Conservation (phyloP, 352 stramenopile genomes). For the Globisporangium viniferum region DNA sequence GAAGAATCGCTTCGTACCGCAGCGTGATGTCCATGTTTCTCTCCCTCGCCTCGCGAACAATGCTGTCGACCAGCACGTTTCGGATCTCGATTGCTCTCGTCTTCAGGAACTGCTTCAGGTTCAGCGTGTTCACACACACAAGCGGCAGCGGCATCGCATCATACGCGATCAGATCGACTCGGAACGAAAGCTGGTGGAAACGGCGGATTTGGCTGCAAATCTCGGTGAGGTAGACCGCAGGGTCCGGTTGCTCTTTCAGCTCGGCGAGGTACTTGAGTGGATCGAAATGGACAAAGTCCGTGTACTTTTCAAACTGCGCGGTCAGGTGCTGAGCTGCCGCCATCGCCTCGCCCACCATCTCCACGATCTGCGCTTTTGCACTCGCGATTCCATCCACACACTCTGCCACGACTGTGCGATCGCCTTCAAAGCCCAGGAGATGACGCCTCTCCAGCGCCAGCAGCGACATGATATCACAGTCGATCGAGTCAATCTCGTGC, state of each 20-base stretch:
- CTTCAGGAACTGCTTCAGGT: slow-evolving; percentile 72
- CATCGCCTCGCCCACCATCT: slow-evolving; percentile 65
- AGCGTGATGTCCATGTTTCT: slow-evolving; percentile 88
- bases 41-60: slow-evolving; percentile 73
- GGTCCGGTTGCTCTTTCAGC: slow-evolving; percentile 29
- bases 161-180: slow-evolving; percentile 65
- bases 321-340: slow-evolving; percentile 59
- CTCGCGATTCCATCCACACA: slow-evolving; percentile 41
- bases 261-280: slow-evolving; percentile 63
- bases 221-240: slow-evolving; percentile 31
- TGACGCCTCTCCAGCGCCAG: slow-evolving; percentile 63
- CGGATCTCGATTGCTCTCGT: slow-evolving; percentile 64
- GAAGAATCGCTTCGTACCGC: slow-evolving; percentile 87
- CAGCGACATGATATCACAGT: slow-evolving; percentile 90
- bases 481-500: slow-evolving; percentile 80
- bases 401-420: slow-evolving; percentile 40
- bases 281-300: slow-evolving; percentile 83
- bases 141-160: slow-evolving; percentile 78
- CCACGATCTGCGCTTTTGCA: slow-evolving; percentile 53
- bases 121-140: slow-evolving; percentile 66
- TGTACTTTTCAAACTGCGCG: slow-evolving; percentile 72
- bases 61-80: slow-evolving; percentile 75
- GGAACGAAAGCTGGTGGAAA: slow-evolving; percentile 69
- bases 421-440: slow-evolving; percentile 50
- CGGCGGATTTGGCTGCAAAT: slow-evolving; percentile 68